A percentile compares a stretch with the other conserved stretches of the same genome.
Evolutionary conservation across 2,329 filamentous ascomycete species (phyloP).

Genomic region (Teratosphaeria viscida): DNA sequence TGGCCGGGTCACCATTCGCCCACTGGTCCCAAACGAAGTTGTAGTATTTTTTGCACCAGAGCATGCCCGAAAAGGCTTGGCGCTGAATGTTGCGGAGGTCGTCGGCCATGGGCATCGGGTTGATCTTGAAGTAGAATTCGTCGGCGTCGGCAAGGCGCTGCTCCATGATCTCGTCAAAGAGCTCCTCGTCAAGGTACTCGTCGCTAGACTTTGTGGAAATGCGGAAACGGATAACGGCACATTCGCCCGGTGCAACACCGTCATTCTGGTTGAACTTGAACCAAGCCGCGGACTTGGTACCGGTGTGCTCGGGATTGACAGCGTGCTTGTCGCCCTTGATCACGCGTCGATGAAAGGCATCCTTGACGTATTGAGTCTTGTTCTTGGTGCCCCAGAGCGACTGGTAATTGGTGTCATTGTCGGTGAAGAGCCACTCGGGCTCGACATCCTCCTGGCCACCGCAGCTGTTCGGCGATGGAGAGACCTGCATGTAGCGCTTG

Average conservation of each 20-base stretch:
- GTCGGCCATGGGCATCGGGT: conserved; percentile 84
- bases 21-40: conserved; percentile 96
- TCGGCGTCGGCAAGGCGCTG: conserved; percentile 80
- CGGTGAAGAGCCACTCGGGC: conserved; percentile 80
- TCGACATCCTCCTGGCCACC: conserved; percentile 70
- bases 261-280: conserved; percentile 84
- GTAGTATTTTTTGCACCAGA: conserved; percentile 98
- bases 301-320: conserved; percentile 67
- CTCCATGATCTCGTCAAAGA: conserved; percentile 85
- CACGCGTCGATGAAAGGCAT: conserved; percentile 84
- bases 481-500: conserved; percentile 71
- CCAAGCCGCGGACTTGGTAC: conserved; percentile 87
- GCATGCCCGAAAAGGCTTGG: conserved; percentile 90
- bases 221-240: conserved; percentile 87
- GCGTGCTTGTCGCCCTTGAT: conserved; percentile 70
- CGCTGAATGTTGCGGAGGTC: conserved; percentile 91
- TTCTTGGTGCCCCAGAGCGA: conserved; percentile 69
- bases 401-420: conserved; percentile 87
- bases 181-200: conserved; percentile 78
- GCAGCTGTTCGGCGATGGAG: conserved; percentile 79
- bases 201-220: conserved; percentile 61
- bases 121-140: conserved; percentile 90
- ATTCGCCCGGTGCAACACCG: conserved; percentile 80
- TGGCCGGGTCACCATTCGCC: conserved; percentile 84
- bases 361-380: conserved; percentile 76